These are phyloP conservation scores for Coniochaeta ligniaria DNA, from an alignment of 2,329 filamentous ascomycete genomes.

Conservation along the genomic window DNA sequence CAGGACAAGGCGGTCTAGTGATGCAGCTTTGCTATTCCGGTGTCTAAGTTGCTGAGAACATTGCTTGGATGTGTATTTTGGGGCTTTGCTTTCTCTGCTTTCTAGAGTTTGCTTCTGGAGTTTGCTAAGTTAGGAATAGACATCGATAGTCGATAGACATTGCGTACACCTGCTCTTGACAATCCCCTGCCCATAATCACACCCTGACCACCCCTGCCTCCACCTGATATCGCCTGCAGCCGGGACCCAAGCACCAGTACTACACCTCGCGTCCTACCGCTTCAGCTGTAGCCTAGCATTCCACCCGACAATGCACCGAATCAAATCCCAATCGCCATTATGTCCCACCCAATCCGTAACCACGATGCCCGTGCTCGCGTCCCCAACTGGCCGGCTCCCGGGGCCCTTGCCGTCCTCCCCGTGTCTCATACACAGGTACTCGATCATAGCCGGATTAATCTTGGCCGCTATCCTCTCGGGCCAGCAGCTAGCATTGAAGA, in stretches of 20 bases:
- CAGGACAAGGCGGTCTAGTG: background rate
- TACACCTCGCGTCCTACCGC: slow-evolving; percentile 17
- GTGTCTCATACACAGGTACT: slow-evolving; percentile 54
- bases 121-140: background rate
- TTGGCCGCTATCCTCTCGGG: slow-evolving; percentile 84
- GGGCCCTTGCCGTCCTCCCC: slow-evolving; percentile 43
- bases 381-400: slow-evolving; percentile 46
- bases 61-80: background rate
- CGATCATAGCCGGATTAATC: slow-evolving; percentile 70
- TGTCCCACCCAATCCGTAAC: slow-evolving; percentile 91
- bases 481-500: slow-evolving; percentile 90
- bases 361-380: slow-evolving; percentile 78
- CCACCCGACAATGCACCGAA: slow-evolving; percentile 83
- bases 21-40: background rate
- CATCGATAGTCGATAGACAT: background rate
- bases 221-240: background rate
- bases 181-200: background rate
- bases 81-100: background rate
- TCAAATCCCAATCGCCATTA: slow-evolving; percentile 83
- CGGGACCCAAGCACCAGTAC: background rate
- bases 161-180: background rate
- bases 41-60: background rate
- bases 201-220: background rate
- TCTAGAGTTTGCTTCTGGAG: too few species aligned
- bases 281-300: slow-evolving; percentile 61